phyloP scores from a whole-genome alignment of 768 basidiomycete genomes.

The Suillus placidus region DNA sequence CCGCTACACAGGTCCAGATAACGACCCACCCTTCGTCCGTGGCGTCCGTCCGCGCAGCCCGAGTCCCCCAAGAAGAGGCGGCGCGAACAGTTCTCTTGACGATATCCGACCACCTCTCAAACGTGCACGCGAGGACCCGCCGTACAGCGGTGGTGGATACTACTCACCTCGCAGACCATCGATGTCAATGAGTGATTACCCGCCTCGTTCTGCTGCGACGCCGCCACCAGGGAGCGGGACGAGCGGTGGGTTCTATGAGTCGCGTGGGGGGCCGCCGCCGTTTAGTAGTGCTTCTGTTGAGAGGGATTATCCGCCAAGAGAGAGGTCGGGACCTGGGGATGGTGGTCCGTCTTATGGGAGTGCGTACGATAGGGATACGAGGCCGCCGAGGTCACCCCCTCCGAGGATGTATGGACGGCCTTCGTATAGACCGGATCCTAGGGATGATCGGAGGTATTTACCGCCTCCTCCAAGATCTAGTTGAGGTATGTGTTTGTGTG shows the following conservation, averaged over 20 bases:
- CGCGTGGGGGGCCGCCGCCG: slow-evolving; percentile 19
- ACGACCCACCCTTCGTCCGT: slow-evolving; percentile 34
- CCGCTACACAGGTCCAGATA: slow-evolving; percentile 26
- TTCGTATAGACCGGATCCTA: slow-evolving; percentile 24
- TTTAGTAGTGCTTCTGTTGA: slow-evolving; percentile 29
- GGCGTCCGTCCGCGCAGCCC: slow-evolving; percentile 51
- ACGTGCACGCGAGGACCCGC: slow-evolving; percentile 47
- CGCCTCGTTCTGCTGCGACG: slow-evolving; percentile 22
- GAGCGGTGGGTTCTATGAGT: slow-evolving; percentile 38
- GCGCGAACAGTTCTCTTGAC: slow-evolving; percentile 34
- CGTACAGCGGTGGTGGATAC: slow-evolving; percentile 25
- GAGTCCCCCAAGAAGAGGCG: slow-evolving; percentile 41
- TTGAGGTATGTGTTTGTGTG: slow-evolving; percentile 3
- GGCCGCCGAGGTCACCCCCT: slow-evolving; percentile 27
- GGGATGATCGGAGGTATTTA: slow-evolving; percentile 43
- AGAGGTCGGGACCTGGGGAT: slow-evolving; percentile 21
- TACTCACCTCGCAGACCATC: slow-evolving; percentile 36
- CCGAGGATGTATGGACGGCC: slow-evolving; percentile 21
- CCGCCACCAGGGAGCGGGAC: slow-evolving; percentile 29
- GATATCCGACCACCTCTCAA: slow-evolving; percentile 50
- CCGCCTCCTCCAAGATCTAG: slow-evolving; percentile 28
- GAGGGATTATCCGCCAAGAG: slow-evolving; percentile 35
- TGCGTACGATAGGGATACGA: slow-evolving; percentile 41
- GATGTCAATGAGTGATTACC: slow-evolving; percentile 24
- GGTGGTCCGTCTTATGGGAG: slow-evolving; percentile 30